These are phyloP conservation scores for Sergeia podlipaevii DNA, from an alignment of 208 protist genomes.

Conservation along the genomic window DNA sequence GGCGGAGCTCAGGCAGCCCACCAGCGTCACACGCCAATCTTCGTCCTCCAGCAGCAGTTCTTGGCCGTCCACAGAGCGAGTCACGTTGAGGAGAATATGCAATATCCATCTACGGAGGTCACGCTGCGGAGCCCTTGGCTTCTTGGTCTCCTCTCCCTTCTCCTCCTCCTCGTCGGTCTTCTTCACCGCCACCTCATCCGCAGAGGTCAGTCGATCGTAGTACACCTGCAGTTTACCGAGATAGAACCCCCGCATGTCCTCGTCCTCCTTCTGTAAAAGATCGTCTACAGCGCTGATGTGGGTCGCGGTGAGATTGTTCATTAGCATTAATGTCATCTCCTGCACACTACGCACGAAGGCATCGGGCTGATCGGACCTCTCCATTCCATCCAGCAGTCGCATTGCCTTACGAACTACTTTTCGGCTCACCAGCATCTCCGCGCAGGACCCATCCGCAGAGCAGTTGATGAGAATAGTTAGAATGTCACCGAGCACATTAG, in stretches of 20 bases:
- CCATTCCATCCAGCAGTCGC: constrained; percentile 71
- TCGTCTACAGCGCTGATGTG: constrained; percentile 74
- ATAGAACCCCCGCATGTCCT: constrained; percentile 82
- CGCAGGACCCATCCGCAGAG: constrained; percentile 58
- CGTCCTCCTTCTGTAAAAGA: constrained; percentile 70
- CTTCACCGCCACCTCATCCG: constrained; percentile 10
- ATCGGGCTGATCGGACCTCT: constrained; percentile 24
- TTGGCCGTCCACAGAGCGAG: constrained; percentile 64
- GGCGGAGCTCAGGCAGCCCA: constrained; percentile 27
- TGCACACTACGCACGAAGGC: constrained; percentile 38
- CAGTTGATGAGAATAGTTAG: constrained; percentile 82
- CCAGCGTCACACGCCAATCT: constrained; percentile 53
- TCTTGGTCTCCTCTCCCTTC: constrained; percentile 6
- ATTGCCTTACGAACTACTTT: constrained; percentile 71
- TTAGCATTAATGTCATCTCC: constrained; percentile 83
- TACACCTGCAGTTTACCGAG: constrained; percentile 63
- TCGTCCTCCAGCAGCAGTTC: constrained; percentile 69
- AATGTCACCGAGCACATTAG: constrained; percentile 57
- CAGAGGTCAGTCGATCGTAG: constrained; percentile 32
- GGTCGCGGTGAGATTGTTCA: constrained; percentile 79
- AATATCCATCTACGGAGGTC: constrained; percentile 74
- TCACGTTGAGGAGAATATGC: constrained; percentile 79
- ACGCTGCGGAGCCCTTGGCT: constrained; percentile 15
- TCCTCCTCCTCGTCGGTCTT: constrained; percentile 9
- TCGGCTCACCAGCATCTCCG: constrained; percentile 62